A percentile compares a stretch with the other conserved stretches of the same genome.
phyloP scores from a whole-genome alignment of 1,284 basidiomycete species.

The Cryptococcus maquisensis region DNA sequence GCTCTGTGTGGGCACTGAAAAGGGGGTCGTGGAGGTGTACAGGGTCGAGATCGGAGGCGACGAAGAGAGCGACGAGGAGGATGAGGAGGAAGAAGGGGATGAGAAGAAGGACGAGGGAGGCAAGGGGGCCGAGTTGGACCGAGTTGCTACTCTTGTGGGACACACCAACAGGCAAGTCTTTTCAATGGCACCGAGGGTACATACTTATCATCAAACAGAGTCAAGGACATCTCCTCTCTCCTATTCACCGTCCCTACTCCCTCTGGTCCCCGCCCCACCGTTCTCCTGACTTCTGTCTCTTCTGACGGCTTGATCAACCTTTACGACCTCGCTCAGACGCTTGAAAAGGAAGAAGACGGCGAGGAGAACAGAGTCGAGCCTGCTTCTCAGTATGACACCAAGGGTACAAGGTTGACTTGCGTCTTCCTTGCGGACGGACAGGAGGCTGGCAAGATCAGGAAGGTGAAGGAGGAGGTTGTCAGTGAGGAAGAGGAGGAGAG shows the following conservation, averaged over 20 bases:
- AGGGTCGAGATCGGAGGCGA: conserved; percentile 36
- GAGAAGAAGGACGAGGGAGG: conserved; percentile 20
- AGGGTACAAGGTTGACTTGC: conserved; percentile 77
- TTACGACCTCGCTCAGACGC: conserved; percentile 58
- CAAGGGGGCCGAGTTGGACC: conserved; percentile 28
- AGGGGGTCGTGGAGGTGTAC: conserved; percentile 75
- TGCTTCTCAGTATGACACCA: conserved; percentile 69
- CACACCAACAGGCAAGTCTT: conserved; percentile 43
- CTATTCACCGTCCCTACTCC: conserved; percentile 23
- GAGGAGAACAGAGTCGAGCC: conserved; percentile 54
- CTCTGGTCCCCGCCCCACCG: conserved; percentile 49
- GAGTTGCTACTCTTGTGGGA: conserved; percentile 38
- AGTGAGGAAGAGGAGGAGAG: conserved; percentile 43
- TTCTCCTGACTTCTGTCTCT: conserved; percentile 67
- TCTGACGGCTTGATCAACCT: conserved; percentile 79
- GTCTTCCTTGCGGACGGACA: conserved; percentile 61
- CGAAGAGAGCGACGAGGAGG: conserved; percentile 22
- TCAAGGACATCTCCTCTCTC: conserved; percentile 44
- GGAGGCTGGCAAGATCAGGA: conserved; percentile 51
- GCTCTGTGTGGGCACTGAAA: conserved; percentile 76
- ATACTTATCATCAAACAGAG: conserved; percentile 19
- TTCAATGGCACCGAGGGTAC: background rate
- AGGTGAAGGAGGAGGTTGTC: conserved; percentile 31
- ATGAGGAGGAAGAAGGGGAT: conserved; percentile 27
- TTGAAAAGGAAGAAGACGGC: conserved; percentile 10